These are phyloP conservation scores for Pyrenula massariospora DNA, from an alignment of 495 filamentous ascomycete genomes.

Conservation along the genomic window DNA sequence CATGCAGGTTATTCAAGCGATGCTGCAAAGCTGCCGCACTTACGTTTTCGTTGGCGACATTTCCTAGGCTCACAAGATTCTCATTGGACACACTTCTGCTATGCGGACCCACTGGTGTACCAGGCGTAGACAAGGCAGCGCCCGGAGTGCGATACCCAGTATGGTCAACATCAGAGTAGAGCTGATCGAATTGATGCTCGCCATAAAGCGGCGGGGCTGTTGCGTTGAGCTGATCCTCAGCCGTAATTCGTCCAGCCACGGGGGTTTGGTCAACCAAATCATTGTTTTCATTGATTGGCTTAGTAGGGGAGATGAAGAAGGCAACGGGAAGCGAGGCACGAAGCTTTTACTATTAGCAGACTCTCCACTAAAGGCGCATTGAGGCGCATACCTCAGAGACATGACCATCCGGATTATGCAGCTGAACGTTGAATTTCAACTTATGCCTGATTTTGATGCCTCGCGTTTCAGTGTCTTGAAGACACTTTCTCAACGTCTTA, in stretches of 20 bases:
- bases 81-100: constrained; percentile 71
- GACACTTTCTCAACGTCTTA: constrained; percentile 60
- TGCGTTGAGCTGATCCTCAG: constrained; percentile 30
- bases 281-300: constrained; percentile 72
- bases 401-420: constrained; percentile 90
- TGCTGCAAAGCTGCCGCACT: constrained; percentile 47
- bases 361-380: background rate
- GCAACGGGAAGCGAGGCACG: constrained; percentile 76
- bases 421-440: constrained; percentile 70
- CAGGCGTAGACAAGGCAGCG: constrained; percentile 51
- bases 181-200: constrained; percentile 72
- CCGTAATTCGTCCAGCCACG: constrained; percentile 19
- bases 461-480: constrained; percentile 74
- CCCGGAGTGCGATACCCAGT: constrained; percentile 66
- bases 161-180: constrained; percentile 76
- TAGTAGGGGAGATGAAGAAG: constrained; percentile 87
- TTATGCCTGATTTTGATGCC: constrained; percentile 84
- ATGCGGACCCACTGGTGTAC: constrained; percentile 63
- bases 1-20: constrained; percentile 47
- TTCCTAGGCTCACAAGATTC: constrained; percentile 55
- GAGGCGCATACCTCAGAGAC: constrained; percentile 58
- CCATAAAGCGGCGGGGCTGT: constrained; percentile 78
- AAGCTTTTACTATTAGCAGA: constrained; percentile 31
- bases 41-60: constrained; percentile 40
- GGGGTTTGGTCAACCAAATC: constrained; percentile 47